phyloP scores from a whole-genome alignment of 192 early-diverging fungal genomes.

The Dissophora globulifera region DNA sequence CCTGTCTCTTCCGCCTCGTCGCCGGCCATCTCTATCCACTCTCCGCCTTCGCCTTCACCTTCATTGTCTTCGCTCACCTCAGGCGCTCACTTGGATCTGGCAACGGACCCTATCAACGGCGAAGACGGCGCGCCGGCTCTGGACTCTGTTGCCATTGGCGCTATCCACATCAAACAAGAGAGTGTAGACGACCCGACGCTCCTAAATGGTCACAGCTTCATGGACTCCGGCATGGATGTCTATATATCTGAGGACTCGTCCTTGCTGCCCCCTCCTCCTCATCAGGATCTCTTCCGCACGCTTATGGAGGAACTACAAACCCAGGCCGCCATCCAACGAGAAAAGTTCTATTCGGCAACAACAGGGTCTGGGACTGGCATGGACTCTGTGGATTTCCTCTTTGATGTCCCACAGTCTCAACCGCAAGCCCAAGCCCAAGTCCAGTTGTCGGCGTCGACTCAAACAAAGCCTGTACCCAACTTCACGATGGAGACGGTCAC shows the following conservation, averaged over 20 bases:
- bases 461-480: slow-evolving; percentile 6
- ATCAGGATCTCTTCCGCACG: slow-evolving; percentile 44
- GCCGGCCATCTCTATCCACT: slow-evolving; percentile 12
- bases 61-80: slow-evolving; percentile 9
- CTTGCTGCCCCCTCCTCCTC: slow-evolving; percentile 23
- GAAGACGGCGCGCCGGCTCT: not conserved
- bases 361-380: slow-evolving; percentile 27
- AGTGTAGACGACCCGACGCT: slow-evolving; percentile 1
- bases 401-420: slow-evolving; percentile 28
- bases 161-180: slow-evolving; percentile 21
- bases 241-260: slow-evolving; percentile 20
- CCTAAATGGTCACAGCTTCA: slow-evolving; percentile 13
- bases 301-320: slow-evolving; percentile 45
- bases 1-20: slow-evolving; percentile 4
- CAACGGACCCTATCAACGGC: not conserved
- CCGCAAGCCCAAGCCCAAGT: not conserved
- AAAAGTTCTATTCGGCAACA: slow-evolving; percentile 39
- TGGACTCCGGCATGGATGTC: slow-evolving; percentile 42
- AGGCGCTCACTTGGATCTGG: not conserved
- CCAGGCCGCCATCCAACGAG: slow-evolving; percentile 35
- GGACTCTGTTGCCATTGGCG: not conserved
- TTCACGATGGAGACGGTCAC: slow-evolving; percentile 22
- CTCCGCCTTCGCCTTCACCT: slow-evolving; percentile 8
- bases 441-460: not conserved
- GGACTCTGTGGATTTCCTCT: slow-evolving; percentile 44